phyloP scores from a whole-genome alignment of 345 rosid species.

The Pugionium cornutum region DNA sequence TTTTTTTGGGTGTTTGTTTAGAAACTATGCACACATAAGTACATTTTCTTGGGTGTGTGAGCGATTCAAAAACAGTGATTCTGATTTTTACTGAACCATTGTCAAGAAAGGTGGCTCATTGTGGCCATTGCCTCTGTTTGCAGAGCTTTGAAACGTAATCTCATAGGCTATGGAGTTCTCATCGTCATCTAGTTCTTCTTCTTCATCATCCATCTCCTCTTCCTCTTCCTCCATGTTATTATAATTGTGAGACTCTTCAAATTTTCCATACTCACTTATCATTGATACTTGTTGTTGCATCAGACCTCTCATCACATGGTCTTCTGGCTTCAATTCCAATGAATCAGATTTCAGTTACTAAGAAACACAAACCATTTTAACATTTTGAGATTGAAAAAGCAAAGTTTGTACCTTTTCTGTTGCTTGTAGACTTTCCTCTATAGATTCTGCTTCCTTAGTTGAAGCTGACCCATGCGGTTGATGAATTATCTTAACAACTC shows the following conservation, averaged over 20 bases:
- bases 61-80: too few relatives aligned
- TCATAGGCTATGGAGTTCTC: conserved; percentile 53
- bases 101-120: conserved; percentile 54
- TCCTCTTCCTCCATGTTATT: conserved; percentile 38
- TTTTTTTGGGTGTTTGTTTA: background rate
- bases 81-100: conserved; percentile 50
- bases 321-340: conserved; percentile 79
- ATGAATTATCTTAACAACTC: conserved; percentile 28
- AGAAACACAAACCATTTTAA: conserved; percentile 34
- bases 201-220: conserved; percentile 29
- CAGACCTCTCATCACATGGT: conserved; percentile 71
- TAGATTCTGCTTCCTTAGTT: conserved; percentile 33
- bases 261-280: conserved; percentile 52
- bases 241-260: conserved; percentile 48
- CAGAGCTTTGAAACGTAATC: conserved; percentile 53
- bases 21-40: too few relatives aligned
- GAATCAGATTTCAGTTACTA: conserved; percentile 35
- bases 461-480: conserved; percentile 32
- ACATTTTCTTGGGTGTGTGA: too few relatives aligned
- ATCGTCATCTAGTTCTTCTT: conserved; percentile 50
- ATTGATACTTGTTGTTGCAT: conserved; percentile 41
- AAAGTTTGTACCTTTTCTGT: conserved; percentile 47
- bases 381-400: conserved; percentile 20
- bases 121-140: conserved; percentile 56
- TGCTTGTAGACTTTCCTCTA: conserved; percentile 38